These are phyloP conservation scores for Hawksworthiomyces lignivorus DNA, from an alignment of 2,329 filamentous ascomycete genomes.

Conservation along the genomic window DNA sequence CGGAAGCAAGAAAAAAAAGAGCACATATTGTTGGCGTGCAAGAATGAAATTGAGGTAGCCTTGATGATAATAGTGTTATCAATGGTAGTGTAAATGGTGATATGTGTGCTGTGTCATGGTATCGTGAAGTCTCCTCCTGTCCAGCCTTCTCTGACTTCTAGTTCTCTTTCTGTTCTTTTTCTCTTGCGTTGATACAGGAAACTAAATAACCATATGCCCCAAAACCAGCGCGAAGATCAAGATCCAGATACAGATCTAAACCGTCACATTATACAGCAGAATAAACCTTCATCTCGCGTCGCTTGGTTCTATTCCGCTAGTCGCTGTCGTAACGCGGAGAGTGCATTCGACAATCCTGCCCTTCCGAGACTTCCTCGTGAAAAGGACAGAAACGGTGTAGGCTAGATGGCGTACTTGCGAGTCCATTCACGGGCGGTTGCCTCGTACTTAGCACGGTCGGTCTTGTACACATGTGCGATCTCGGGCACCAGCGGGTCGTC, in stretches of 20 bases:
- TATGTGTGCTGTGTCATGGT: slow-evolving; percentile 7
- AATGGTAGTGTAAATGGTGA: slow-evolving; percentile 2
- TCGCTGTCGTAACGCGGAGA: no score
- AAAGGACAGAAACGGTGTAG: background rate
- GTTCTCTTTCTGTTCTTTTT: background rate
- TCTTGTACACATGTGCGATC: slow-evolving; percentile 99
- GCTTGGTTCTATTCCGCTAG: slow-evolving; percentile 1
- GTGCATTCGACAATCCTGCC: background rate
- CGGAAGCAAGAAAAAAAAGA: no score
- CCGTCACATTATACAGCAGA: slow-evolving; percentile 2
- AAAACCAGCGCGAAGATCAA: background rate
- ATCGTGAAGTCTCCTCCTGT: slow-evolving; percentile 9
- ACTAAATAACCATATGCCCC: background rate
- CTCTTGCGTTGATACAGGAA: background rate
- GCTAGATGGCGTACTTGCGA: slow-evolving; percentile 92
- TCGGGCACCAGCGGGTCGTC: slow-evolving; percentile 98
- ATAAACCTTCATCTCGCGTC: background rate
- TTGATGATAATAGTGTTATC: slow-evolving; percentile 7
- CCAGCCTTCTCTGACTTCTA: background rate
- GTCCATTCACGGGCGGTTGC: slow-evolving; percentile 97
- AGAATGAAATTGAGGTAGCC: no score
- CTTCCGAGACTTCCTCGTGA: background rate
- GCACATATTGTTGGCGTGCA: background rate
- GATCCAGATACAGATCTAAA: background rate
- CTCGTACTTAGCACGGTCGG: slow-evolving; percentile 91